phyloP scores from a whole-genome alignment of 225 moss, liverwort and hornwort species.

The Thuidium tamariscinum region DNA sequence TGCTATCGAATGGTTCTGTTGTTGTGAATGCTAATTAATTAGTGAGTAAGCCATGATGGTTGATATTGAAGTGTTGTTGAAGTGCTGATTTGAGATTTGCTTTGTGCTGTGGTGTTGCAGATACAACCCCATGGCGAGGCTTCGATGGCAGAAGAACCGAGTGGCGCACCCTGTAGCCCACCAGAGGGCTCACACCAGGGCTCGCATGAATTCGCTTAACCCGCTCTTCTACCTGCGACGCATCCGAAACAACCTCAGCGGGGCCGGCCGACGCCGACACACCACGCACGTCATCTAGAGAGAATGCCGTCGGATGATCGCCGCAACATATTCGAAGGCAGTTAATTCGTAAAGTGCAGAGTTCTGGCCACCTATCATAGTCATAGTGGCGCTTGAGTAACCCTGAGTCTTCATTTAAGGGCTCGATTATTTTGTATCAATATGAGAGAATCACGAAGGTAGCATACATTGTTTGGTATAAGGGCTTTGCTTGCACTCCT shows the following conservation, averaged over 20 bases:
- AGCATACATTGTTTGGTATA: not conserved
- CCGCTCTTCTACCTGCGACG: conserved; percentile 20
- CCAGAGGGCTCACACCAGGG: not conserved
- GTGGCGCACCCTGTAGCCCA: conserved; percentile 11
- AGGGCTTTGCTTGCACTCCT: not conserved
- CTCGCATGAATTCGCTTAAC: conserved; percentile 16
- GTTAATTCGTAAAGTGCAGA: not conserved
- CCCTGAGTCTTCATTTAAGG: not conserved
- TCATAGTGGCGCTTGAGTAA: not conserved
- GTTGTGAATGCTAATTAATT: not conserved
- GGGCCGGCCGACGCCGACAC: not conserved
- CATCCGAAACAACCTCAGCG: conserved; percentile 18
- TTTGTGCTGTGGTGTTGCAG: not conserved
- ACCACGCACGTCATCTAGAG: not conserved
- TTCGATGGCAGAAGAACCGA: conserved; percentile 13
- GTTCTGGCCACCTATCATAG: not conserved
- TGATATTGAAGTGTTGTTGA: not conserved
- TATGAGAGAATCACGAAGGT: no score
- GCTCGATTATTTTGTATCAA: not conserved
- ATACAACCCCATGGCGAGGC: conserved; percentile 8
- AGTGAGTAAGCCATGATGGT: not conserved
- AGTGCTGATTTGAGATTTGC: not conserved
- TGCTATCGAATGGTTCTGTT: no score
- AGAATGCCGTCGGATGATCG: not conserved
- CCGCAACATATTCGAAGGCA: no score